Conservation (phyloP, 129 eudicot species). For the Logfia minima region DNA sequence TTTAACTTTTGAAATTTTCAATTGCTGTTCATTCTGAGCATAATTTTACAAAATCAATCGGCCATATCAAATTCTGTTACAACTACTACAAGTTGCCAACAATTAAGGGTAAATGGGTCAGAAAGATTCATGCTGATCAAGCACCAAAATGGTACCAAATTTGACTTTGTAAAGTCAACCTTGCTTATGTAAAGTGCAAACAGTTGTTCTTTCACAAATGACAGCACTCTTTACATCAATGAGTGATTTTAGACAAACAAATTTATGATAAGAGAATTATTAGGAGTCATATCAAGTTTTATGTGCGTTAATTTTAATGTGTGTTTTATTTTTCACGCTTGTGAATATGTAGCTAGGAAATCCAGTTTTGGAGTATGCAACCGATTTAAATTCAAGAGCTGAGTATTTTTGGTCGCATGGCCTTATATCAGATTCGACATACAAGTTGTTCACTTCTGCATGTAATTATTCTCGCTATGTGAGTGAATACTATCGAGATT, state of each 20-base stretch:
- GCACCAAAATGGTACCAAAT: not conserved
- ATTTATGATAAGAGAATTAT: not conserved
- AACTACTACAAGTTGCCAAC: not conserved
- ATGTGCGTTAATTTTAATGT: not conserved
- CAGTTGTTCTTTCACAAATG: not conserved
- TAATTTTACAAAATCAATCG: not conserved
- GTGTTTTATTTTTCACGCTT: not conserved
- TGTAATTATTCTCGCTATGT: slow-evolving; percentile 56
- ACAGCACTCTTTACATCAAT: not conserved
- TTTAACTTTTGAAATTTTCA: not conserved
- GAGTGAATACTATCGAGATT: slow-evolving; percentile 53
- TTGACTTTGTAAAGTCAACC: slow-evolving; percentile 37
- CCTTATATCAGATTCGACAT: slow-evolving; percentile 49
- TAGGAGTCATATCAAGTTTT: not conserved
- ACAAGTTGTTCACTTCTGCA: slow-evolving; percentile 43
- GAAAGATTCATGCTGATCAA: slow-evolving; percentile 10
- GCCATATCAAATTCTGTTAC: slow-evolving; percentile 15
- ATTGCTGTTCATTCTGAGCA: slow-evolving; percentile 3
- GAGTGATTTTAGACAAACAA: not conserved
- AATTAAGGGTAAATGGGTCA: slow-evolving; percentile 4
- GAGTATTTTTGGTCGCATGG: slow-evolving; percentile 82
- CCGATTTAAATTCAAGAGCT: slow-evolving; percentile 48
- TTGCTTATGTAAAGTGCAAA: not conserved
- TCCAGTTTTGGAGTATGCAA: slow-evolving; percentile 47
- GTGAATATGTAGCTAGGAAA: slow-evolving; percentile 56